Conservation (phyloP, 2,329 filamentous ascomycete species). For the Ophiostoma perfectum region DNA sequence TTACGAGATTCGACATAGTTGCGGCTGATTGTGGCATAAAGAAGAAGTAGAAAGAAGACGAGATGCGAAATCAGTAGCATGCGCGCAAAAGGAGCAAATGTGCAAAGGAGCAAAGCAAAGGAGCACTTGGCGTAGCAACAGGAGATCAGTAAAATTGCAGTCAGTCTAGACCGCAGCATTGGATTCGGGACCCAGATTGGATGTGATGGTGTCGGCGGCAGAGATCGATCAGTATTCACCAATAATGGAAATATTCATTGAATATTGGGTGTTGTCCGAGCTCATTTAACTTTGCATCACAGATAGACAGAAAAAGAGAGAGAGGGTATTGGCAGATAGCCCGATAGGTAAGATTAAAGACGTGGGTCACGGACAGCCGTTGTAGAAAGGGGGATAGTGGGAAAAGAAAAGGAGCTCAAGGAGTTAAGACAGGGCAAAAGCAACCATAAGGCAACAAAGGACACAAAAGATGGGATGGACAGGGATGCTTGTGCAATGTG, state of each 20-base stretch:
- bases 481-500: slow-evolving; percentile 5
- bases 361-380: neutral
- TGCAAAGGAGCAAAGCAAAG: slow-evolving; percentile 1
- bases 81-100: neutral
- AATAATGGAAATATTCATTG: neutral
- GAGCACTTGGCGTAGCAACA: neutral
- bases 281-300: slow-evolving; percentile 9
- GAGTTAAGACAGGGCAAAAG: neutral
- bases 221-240: neutral
- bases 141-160: neutral
- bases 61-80: neutral
- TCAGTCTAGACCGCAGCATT: neutral
- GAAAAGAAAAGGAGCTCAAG: neutral
- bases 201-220: neutral
- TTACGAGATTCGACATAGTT: neutral
- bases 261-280: neutral
- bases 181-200: neutral
- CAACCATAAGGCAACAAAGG: neutral
- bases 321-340: neutral
- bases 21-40: neutral
- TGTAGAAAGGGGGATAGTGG: neutral
- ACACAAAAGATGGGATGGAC: slow-evolving; percentile 1
- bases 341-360: slow-evolving; percentile 6
- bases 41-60: neutral
- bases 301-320: neutral